Evolutionary conservation across 2,329 filamentous ascomycete genomes (phyloP).

Genomic region (Dendryphion nanum): DNA sequence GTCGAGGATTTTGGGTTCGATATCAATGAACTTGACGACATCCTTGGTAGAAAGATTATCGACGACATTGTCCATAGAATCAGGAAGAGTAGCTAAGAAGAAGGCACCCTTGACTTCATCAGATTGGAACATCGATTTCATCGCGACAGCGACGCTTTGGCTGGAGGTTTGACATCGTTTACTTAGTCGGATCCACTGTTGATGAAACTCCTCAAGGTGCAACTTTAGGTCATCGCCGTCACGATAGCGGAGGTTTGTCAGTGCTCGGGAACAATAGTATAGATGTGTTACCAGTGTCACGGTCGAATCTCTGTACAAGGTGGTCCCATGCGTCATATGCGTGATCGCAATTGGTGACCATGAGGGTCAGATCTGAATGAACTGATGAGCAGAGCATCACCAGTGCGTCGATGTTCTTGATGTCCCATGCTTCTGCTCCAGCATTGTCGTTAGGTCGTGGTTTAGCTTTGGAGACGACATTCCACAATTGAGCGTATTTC

Average conservation of each 20-base stretch:
- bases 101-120: constrained; percentile 12
- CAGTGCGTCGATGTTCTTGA: no score
- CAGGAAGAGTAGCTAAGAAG: constrained; percentile 10
- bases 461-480: no score
- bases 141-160: constrained; percentile 4
- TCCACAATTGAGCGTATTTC: no score
- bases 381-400: no score
- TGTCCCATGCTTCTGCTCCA: no score
- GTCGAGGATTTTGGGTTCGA: constrained; percentile 9
- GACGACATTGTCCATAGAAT: constrained; percentile 9
- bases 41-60: constrained; percentile 5
- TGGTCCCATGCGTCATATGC: neutral
- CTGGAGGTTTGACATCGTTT: neutral
- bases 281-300: neutral
- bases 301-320: neutral
- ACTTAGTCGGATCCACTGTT: neutral
- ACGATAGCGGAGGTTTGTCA: neutral
- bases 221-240: neutral
- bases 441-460: no score
- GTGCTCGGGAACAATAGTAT: neutral
- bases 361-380: no score
- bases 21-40: constrained; percentile 1
- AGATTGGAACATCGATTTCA: constrained; percentile 7
- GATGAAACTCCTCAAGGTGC: neutral
- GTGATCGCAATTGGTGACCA: no score